Evolutionary conservation across 1,139 yeast species (phyloP).

Genomic region (Hyphopichia khmerensis): DNA sequence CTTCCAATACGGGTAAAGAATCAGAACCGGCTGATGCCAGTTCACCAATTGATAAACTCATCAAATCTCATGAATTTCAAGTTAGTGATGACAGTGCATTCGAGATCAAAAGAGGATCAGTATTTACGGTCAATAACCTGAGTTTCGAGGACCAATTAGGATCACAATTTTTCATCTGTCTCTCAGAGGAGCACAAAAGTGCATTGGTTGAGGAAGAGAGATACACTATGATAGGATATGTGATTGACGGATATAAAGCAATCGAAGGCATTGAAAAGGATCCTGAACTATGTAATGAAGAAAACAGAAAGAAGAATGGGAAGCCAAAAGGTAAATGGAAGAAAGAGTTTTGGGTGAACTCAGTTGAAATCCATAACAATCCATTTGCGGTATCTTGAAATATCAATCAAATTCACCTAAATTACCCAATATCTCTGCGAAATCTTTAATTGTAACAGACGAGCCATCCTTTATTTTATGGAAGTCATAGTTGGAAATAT

Average conservation of each 20-base stretch:
- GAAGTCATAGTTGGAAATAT: slow-evolving; percentile 30
- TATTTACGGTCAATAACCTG: slow-evolving; percentile 15
- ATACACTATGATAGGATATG: slow-evolving; percentile 18
- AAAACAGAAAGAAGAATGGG: slow-evolving; percentile 15
- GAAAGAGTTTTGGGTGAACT: slow-evolving; percentile 15
- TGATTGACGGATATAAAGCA: slow-evolving; percentile 20
- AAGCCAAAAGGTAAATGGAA: slow-evolving; percentile 22
- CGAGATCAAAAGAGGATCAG: slow-evolving; percentile 13
- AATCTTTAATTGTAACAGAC: slow-evolving; percentile 36
- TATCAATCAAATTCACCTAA: slow-evolving; percentile 35
- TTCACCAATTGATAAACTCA: not conserved
- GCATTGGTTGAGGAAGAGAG: slow-evolving; percentile 9
- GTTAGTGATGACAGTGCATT: not conserved
- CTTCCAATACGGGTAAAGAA: slow-evolving; percentile 47
- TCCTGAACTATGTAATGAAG: slow-evolving; percentile 9
- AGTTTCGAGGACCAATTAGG: slow-evolving; percentile 11
- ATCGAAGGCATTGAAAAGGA: slow-evolving; percentile 14
- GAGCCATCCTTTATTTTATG: slow-evolving; percentile 27
- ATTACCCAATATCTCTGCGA: slow-evolving; percentile 43
- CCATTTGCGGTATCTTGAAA: slow-evolving; percentile 11
- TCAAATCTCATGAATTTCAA: slow-evolving; percentile 1
- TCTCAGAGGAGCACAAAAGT: slow-evolving; percentile 13
- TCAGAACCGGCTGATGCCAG: slow-evolving; percentile 9
- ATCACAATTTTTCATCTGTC: slow-evolving; percentile 22
- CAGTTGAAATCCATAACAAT: slow-evolving; percentile 18